phyloP scores from a whole-genome alignment of 352 stramenopile species.

The Phytopythium sindhum region DNA sequence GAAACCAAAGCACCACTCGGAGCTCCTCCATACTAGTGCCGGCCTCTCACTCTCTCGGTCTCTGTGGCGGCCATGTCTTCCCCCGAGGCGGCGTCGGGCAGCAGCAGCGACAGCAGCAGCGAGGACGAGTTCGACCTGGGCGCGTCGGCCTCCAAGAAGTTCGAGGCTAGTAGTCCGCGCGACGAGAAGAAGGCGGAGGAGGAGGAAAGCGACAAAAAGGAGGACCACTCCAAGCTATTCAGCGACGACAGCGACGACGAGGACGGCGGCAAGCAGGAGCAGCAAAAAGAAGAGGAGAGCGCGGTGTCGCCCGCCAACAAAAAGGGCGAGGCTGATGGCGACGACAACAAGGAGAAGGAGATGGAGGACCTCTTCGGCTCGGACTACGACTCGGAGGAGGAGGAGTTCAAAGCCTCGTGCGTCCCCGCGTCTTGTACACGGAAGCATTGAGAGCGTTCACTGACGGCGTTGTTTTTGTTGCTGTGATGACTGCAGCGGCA shows the following conservation, averaged over 20 bases:
- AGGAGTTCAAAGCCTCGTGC: constrained; percentile 87
- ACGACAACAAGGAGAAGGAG: constrained; percentile 58
- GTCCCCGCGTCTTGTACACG: constrained; percentile 7
- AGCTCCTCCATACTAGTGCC: too few species aligned
- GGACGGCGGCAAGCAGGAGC: constrained; percentile 17
- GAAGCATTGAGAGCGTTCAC: background rate
- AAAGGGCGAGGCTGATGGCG: constrained; percentile 12
- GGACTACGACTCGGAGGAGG: constrained; percentile 86
- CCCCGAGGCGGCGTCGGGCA: constrained; percentile 49
- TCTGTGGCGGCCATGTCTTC: constrained; percentile 34
- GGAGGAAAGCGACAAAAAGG: constrained; percentile 4
- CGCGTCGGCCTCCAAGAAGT: constrained; percentile 24
- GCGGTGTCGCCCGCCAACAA: constrained; percentile 13
- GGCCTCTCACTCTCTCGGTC: background rate
- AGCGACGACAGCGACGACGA: constrained; percentile 67
- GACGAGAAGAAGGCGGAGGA: constrained; percentile 12
- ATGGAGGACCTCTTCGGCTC: constrained; percentile 89
- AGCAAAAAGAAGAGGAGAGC: constrained; percentile 12
- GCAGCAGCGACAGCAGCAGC: constrained; percentile 65
- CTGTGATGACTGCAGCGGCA: constrained; percentile 31
- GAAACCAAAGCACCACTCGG: constrained; percentile 7
- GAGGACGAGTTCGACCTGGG: constrained; percentile 78
- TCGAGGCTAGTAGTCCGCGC: background rate
- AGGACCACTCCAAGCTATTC: constrained; percentile 50
- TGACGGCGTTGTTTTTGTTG: background rate